Conservation (phyloP, 140 eudicot species). For the Erigeron philadelphicus region DNA sequence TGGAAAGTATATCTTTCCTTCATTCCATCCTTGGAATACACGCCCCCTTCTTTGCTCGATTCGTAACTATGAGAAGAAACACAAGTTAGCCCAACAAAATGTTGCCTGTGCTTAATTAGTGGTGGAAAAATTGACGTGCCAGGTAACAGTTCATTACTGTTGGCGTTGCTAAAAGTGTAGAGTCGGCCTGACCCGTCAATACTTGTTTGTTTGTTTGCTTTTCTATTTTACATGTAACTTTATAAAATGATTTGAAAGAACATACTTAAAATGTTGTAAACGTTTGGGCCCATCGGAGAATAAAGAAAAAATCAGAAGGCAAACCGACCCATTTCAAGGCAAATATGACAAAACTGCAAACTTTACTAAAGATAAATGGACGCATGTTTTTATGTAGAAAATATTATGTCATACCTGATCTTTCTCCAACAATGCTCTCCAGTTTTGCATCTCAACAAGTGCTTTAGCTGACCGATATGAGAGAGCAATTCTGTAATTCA, state of each 20-base stretch:
- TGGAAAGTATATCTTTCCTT: slow-evolving; percentile 91
- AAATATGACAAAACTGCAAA: not conserved
- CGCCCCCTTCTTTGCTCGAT: slow-evolving; percentile 88
- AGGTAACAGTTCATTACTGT: too few species aligned
- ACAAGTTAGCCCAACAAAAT: not conserved
- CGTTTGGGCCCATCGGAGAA: too few species aligned
- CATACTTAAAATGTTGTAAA: too few species aligned
- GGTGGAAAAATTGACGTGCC: too few species aligned
- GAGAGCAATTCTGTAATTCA: slow-evolving; percentile 80
- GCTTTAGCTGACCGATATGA: slow-evolving; percentile 89
- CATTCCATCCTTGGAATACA: slow-evolving; percentile 82
- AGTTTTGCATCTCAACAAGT: slow-evolving; percentile 93
- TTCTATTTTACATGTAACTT: too few species aligned
- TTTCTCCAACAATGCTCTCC: slow-evolving; percentile 85
- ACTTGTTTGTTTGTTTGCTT: too few species aligned
- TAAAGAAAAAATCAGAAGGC: too few species aligned
- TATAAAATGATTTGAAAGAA: too few species aligned
- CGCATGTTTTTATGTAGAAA: not conserved
- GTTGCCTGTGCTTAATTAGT: too few species aligned
- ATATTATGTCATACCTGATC: slow-evolving; percentile 55
- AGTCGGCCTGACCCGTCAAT: too few species aligned
- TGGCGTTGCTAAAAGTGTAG: too few species aligned
- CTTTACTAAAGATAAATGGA: not conserved
- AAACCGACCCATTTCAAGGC: too few species aligned
- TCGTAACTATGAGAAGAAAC: slow-evolving; percentile 48